Base-by-base conservation (phyloP, 768 basidiomycete species). In the Austroboletus festivus region DNA sequence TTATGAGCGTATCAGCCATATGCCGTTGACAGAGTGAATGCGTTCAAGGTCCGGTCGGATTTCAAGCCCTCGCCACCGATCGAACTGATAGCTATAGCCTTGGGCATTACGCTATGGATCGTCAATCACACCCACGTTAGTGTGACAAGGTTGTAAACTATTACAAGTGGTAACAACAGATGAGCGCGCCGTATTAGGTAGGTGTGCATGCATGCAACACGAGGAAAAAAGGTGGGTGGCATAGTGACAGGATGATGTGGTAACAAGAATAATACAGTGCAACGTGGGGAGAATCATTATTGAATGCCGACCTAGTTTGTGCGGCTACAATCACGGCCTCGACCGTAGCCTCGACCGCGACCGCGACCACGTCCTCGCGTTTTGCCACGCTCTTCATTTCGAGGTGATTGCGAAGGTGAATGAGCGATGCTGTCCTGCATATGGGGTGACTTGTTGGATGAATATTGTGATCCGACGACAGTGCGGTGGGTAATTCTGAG, bases 351-450 rank as follows among this genome's bases (percentile, higher is more conserved):
- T 41, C 67, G 61, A 6, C 72, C 73, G 9, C 72, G 62, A 7
- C 73, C 73, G 23, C 72, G 65, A 11, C 76, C 73, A 31, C 75
- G 65, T 15, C 71, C 71, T 26, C 58, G 61, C 39, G 69, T 64
- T 38, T 62, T 65, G 22, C 72, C 75, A 55, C 70, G 68, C 18
- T 69, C 71, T 39, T 65, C 55, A 51, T 51, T 47, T 42, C 53
- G 48, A 33, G 47, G 44, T 26, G 40, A 21, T 39, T 42, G 52
- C 24, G 46, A 38, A 33, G 43, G 46, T 56, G 42, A 21, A 49
- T 51, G 48, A 21, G 45, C 19, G 35, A 13, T 22, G 35, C 55
- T 49, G 20, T 57, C 48, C 35, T 53, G 55, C 35, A 45, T 45
- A 8, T 57, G 44, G 50, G 48, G 23, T 20, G 45, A 13, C 38